Conservation (phyloP, 257 asterid species). For the Jacaranda copaia region DNA sequence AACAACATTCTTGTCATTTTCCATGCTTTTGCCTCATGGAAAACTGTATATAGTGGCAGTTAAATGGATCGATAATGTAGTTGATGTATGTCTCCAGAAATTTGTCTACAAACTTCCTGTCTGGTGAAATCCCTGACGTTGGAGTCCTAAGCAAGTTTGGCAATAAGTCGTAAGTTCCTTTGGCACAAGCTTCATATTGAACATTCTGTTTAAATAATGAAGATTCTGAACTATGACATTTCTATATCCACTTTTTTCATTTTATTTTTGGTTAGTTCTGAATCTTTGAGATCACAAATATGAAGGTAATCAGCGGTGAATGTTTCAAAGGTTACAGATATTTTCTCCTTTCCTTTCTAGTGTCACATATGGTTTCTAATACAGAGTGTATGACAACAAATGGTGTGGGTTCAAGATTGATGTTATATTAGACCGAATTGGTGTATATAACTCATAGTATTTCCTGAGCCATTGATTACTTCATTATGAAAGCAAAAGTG, state of each 20-base stretch:
- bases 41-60: background rate
- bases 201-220: background rate
- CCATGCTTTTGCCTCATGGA: background rate
- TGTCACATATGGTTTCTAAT: background rate
- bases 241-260: background rate
- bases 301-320: background rate
- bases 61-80: background rate
- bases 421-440: no score
- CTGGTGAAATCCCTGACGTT: conserved; percentile 95
- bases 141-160: conserved; percentile 90
- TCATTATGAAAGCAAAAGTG: no score
- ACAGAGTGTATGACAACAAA: background rate
- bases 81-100: conserved; percentile 53
- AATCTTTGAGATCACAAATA: background rate
- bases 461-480: no score
- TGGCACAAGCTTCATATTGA: background rate
- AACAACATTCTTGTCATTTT: background rate
- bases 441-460: no score
- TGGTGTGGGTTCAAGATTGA: background rate
- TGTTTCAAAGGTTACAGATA: background rate
- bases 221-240: background rate
- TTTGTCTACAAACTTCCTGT: conserved; percentile 87
- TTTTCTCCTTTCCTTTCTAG: background rate
- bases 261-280: background rate
- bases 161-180: conserved; percentile 71